Percentiles rank a stretch among this genome's conserved stretches.
phyloP scores from a whole-genome alignment of 2,329 filamentous ascomycete genomes.

The Scytalidium lignicola region DNA sequence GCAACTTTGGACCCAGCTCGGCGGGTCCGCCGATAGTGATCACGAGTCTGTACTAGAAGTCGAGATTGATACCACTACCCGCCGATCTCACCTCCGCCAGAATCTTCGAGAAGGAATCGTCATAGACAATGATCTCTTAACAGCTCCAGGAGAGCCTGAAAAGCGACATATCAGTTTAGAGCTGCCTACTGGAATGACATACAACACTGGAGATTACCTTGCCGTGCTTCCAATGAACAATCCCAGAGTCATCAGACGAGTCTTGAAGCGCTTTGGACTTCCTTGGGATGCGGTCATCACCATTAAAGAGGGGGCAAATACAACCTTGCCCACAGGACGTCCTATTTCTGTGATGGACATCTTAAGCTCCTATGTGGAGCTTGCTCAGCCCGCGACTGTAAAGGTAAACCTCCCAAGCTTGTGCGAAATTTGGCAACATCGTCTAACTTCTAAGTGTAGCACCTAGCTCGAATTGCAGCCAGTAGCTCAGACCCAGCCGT shows the following conservation, averaged over 20 bases:
- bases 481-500: constrained; percentile 38
- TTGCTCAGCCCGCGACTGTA: constrained; percentile 51
- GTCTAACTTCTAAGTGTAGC: constrained; percentile 12
- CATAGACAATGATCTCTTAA: constrained; percentile 44
- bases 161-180: constrained; percentile 66
- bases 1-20: constrained; percentile 42
- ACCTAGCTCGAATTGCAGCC: constrained; percentile 44
- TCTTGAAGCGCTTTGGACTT: constrained; percentile 51
- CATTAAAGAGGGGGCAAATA: constrained; percentile 35
- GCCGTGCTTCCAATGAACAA: constrained; percentile 68
- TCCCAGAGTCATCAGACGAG: constrained; percentile 53
- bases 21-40: constrained; percentile 9
- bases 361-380: constrained; percentile 53
- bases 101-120: constrained; percentile 57
- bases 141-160: constrained; percentile 39
- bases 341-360: constrained; percentile 49
- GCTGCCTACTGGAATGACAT: constrained; percentile 59
- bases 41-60: constrained; percentile 14
- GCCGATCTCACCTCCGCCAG: constrained; percentile 41
- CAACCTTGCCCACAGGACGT: constrained; percentile 37
- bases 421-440: not conserved
- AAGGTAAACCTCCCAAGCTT: constrained; percentile 26
- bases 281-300: constrained; percentile 53
- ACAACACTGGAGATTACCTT: constrained; percentile 71
- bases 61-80: constrained; percentile 17